Evolutionary conservation across 192 early-diverging fungal species (phyloP).

Genomic region (Coemansia sp.): DNA sequence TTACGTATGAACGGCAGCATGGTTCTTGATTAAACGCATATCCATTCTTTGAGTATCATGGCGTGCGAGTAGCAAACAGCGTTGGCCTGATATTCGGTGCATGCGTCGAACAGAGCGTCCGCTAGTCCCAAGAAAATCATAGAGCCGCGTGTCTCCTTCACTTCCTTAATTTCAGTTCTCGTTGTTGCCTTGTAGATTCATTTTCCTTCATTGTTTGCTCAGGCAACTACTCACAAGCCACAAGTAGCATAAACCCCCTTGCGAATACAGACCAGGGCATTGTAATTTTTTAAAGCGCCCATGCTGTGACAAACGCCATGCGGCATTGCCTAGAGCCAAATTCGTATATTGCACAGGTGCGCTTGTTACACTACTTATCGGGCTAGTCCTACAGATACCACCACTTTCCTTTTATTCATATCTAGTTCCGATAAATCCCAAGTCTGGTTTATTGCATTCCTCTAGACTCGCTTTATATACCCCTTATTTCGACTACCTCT

Average conservation of each 20-base stretch:
- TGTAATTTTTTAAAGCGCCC: not conserved
- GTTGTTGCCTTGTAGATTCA: not conserved
- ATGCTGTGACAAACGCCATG: not conserved
- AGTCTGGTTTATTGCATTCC: not conserved
- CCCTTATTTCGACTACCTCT: not conserved
- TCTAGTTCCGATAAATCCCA: not conserved
- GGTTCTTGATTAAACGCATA: not conserved
- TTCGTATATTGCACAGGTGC: not conserved
- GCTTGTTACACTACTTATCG: not conserved
- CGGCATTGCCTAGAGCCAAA: not conserved
- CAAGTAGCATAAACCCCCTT: not conserved
- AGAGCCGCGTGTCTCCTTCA: not conserved
- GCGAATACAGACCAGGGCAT: not conserved
- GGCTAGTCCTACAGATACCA: not conserved
- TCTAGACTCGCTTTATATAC: not conserved
- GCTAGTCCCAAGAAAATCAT: not conserved
- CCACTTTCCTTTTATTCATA: not conserved
- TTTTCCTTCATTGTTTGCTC: not conserved
- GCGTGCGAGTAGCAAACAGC: not conserved
- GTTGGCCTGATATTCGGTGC: not conserved
- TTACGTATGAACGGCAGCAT: constrained; percentile 1
- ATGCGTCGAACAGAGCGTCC: not conserved
- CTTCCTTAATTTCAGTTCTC: not conserved
- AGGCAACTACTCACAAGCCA: not conserved
- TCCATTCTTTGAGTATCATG: not conserved